These are phyloP conservation scores for Rhizopus delemar DNA, from an alignment of 371 early-diverging fungal species.

Conservation along the genomic window DNA sequence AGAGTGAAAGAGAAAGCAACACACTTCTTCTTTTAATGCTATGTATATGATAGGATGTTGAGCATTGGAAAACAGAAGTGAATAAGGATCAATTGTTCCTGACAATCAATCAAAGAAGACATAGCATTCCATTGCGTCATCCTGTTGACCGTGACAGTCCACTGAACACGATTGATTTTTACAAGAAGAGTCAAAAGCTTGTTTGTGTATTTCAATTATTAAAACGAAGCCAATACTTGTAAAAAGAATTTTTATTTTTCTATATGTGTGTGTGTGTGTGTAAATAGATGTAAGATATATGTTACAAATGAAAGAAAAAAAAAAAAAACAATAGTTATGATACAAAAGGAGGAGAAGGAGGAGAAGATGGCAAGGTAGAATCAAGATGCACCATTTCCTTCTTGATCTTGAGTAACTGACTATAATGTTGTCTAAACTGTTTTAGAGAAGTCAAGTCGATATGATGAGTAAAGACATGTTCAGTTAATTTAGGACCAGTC, in stretches of 20 bases:
- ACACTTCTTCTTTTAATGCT: not conserved
- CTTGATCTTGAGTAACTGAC: slow-evolving; percentile 23
- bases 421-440: slow-evolving; percentile 24
- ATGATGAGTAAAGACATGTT: slow-evolving; percentile 15
- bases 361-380: slow-evolving; percentile 19
- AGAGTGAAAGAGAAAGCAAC: not conserved
- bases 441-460: slow-evolving; percentile 30
- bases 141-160: slow-evolving; percentile 24
- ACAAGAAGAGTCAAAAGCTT: slow-evolving; percentile 28
- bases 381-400: slow-evolving; percentile 8
- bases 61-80: slow-evolving; percentile 38
- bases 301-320: slow-evolving; percentile 4
- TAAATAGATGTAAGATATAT: not conserved
- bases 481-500: slow-evolving; percentile 27
- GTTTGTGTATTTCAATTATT: slow-evolving; percentile 27
- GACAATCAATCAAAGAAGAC: slow-evolving; percentile 6
- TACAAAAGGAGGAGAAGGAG: slow-evolving; percentile 10
- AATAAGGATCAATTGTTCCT: slow-evolving; percentile 32
- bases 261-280: too few relatives aligned
- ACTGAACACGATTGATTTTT: slow-evolving; percentile 28
- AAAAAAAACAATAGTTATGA: not conserved
- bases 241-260: not conserved
- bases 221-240: slow-evolving; percentile 28
- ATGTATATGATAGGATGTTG: slow-evolving; percentile 21
- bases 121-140: slow-evolving; percentile 14